Percentiles rank a stretch among this genome's conserved stretches.
Evolutionary conservation across 129 eudicot genomes (phyloP).

Genomic region (Artemisia tridentata): DNA sequence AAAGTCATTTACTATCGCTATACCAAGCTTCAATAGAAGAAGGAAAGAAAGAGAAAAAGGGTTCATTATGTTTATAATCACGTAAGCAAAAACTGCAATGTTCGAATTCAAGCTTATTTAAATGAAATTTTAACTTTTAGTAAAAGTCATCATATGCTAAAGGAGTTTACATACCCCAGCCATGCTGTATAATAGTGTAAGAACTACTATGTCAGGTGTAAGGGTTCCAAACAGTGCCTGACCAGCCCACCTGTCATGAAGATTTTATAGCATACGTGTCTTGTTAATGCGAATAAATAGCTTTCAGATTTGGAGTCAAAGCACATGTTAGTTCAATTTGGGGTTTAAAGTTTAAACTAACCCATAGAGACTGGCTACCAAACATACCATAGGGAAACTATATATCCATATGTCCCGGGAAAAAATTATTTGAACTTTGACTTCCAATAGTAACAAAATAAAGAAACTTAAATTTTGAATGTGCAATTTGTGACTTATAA

Average conservation of each 20-base stretch:
- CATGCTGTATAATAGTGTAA: conserved; percentile 86
- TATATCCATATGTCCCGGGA: conserved; percentile 6
- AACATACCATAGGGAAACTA: conserved; percentile 8
- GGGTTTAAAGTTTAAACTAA: background rate
- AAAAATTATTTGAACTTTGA: background rate
- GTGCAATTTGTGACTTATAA: no score
- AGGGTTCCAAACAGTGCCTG: conserved; percentile 98
- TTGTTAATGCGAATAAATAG: background rate
- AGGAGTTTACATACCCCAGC: conserved; percentile 72
- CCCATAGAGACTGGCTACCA: background rate
- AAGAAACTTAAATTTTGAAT: no score
- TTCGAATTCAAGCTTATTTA: conserved; percentile 2
- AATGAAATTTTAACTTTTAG: conserved; percentile 7
- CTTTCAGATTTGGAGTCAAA: conserved; percentile 5
- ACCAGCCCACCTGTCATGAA: conserved; percentile 95
- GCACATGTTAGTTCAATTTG: background rate
- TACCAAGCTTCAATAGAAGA: conserved; percentile 65
- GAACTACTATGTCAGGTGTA: conserved; percentile 80
- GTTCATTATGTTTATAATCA: background rate
- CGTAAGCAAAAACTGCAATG: background rate
- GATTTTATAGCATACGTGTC: background rate
- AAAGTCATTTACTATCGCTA: conserved; percentile 93
- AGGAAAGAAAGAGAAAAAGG: conserved; percentile 9
- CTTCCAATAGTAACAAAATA: background rate
- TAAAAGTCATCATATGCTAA: conserved; percentile 1